Evolutionary conservation across 345 rosid species (phyloP), one percentile per base, ranked within the genome.

Genomic region (Isatis tinctoria): DNA sequence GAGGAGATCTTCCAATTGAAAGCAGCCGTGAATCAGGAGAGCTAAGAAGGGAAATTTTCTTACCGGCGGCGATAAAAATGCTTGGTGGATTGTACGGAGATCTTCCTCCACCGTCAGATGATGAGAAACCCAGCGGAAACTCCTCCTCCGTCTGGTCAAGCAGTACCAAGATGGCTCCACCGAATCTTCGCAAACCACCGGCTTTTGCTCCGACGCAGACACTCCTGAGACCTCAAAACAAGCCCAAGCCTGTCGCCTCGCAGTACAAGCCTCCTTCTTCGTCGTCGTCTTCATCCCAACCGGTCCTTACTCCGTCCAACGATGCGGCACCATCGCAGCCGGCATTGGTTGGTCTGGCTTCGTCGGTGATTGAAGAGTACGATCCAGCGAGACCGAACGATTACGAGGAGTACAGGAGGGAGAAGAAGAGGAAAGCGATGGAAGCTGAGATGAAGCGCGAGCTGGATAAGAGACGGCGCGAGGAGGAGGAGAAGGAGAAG

Each of bases 91-190:
- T 95, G 76, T 95, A 95, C 79, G 98, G 98, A 14, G 99, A 92
- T 52, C 97, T 95, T 8, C 98, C 99, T 65, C 99, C 99, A n/a
- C 99, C 99, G 14, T 83, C 96, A 9, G 96, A 87, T 51, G 98
- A 92, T 51, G 96, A 90, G 44, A 91, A 94, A 60, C 82, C 96
- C 40, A 75, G 76, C 24, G 72, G 80, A 37, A 84, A 83, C 72
- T 60, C 97, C 22, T 60, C 97, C 18, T 70, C 87, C 61, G 93
- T 87, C 16, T 95, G 98, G 99, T 92, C 99, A 16, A 84, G 85
- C 81, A 87, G 83, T 74, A 77, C 92, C 45, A 87, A 90, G 67
- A 90, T 92, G 89, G 97, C 99, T 27, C 98, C 99, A 18, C 82
- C 99, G 0, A 87, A 94, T 14, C 96, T 96, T 63, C 93, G 99